A percentile compares a stretch with the other conserved stretches of the same genome.
Conservation (phyloP, 257 asterid genomes). For the Avicennia marina region DNA sequence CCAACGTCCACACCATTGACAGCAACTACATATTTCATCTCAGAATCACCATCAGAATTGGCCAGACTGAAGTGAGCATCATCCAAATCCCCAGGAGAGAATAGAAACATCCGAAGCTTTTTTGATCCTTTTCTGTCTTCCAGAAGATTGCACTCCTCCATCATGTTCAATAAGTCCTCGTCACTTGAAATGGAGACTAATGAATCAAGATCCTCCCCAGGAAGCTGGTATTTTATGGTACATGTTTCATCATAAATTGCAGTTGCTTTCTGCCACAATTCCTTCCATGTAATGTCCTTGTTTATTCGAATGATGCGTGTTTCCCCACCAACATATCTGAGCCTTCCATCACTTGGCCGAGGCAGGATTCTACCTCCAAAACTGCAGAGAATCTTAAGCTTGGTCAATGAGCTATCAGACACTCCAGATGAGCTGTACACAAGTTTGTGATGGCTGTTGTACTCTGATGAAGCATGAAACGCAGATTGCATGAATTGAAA, state of each 20-base stretch:
- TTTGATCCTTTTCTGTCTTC: conserved; percentile 52
- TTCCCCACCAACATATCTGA: conserved; percentile 96
- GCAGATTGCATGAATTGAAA: conserved; percentile 25
- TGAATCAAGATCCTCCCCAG: conserved; percentile 96
- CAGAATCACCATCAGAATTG: conserved; percentile 57
- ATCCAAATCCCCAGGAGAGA: conserved; percentile 47
- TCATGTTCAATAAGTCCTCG: conserved; percentile 89
- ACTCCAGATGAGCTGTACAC: conserved; percentile 47
- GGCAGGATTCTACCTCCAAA: conserved; percentile 89
- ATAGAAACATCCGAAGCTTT: conserved; percentile 74
- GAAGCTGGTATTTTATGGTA: conserved; percentile 84
- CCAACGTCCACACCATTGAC: conserved; percentile 65
- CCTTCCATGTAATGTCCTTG: conserved; percentile 69
- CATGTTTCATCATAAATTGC: conserved; percentile 52
- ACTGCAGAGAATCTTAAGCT: conserved; percentile 79
- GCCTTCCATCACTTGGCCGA: conserved; percentile 88
- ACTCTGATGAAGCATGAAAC: conserved; percentile 37
- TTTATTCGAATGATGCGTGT: conserved; percentile 73
- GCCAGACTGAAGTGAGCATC: conserved; percentile 14
- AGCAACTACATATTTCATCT: conserved; percentile 77
- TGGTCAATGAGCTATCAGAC: conserved; percentile 47
- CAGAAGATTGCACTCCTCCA: conserved; percentile 73
- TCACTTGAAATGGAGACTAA: conserved; percentile 76
- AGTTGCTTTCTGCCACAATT: conserved; percentile 51
- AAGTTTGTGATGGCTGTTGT: conserved; percentile 30